Conservation (phyloP, 371 early-diverging fungal genomes). For the Circinella umbellata region DNA sequence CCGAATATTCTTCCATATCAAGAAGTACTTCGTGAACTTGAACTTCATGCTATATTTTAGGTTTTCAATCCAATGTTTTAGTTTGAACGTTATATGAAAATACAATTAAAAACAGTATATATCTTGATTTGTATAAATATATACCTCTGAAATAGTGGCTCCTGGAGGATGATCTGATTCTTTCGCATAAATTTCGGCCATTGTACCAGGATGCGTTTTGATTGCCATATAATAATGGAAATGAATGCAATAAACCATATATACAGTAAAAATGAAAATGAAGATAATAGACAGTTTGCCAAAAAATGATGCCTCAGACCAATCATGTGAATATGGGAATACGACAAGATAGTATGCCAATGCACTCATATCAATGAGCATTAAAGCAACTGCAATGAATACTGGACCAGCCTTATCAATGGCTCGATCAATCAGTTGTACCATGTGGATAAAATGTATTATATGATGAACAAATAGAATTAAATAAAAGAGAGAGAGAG, state of each 20-base stretch:
- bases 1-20: constrained; percentile 54
- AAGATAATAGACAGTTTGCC: constrained; percentile 34
- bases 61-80: neutral
- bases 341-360: constrained; percentile 53
- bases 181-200: constrained; percentile 1
- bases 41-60: constrained; percentile 29
- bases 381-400: constrained; percentile 56
- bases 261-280: constrained; percentile 45
- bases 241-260: constrained; percentile 59
- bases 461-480: neutral
- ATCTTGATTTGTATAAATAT: no score
- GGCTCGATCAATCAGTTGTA: constrained; percentile 54
- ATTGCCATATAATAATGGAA: constrained; percentile 69
- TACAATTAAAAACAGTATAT: neutral
- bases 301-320: constrained; percentile 29
- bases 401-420: constrained; percentile 59
- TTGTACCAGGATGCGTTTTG: constrained; percentile 43
- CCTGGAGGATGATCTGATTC: neutral
- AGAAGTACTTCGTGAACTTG: constrained; percentile 41
- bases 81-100: neutral
- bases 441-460: constrained; percentile 28
- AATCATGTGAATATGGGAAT: constrained; percentile 49
- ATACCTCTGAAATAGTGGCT: constrained; percentile 1
- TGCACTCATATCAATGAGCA: constrained; percentile 54
- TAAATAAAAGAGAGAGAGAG: neutral